Evolutionary conservation across 176 grass and related monocot genomes (phyloP).

Genomic region (Carex littledalei): DNA sequence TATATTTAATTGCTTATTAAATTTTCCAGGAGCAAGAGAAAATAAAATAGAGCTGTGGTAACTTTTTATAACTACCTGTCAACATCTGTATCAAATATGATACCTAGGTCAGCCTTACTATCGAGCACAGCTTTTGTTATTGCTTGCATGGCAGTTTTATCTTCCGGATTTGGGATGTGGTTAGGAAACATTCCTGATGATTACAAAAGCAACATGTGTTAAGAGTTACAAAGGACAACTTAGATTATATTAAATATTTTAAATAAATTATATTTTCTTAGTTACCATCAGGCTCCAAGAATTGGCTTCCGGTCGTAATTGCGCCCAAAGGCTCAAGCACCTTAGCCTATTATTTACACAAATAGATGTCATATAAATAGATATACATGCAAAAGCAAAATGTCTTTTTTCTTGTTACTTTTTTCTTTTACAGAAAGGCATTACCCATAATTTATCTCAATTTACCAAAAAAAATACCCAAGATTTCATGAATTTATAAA

Average conservation of each 20-base stretch:
- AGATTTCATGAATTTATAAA: not conserved
- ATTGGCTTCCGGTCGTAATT: slow-evolving; percentile 77
- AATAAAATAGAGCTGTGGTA: not conserved
- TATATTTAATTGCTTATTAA: not conserved
- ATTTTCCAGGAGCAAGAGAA: slow-evolving; percentile 1
- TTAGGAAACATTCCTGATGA: slow-evolving; percentile 87
- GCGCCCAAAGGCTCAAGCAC: slow-evolving; percentile 88
- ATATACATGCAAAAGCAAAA: not conserved
- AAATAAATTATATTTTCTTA: slow-evolving; percentile 10
- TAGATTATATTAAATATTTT: not conserved
- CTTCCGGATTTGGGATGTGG: slow-evolving; percentile 95
- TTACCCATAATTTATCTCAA: not conserved
- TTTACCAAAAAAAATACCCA: not conserved
- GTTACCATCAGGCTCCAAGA: slow-evolving; percentile 96
- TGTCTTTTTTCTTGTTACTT: not conserved
- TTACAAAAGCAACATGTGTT: slow-evolving; percentile 16
- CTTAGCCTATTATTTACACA: slow-evolving; percentile 48
- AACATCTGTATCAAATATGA: slow-evolving; percentile 99
- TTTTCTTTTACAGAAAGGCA: not conserved
- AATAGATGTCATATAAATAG: not conserved
- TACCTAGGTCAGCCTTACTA: slow-evolving; percentile 91
- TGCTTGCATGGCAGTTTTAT: slow-evolving; percentile 84
- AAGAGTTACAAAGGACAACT: not conserved
- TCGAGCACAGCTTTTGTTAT: slow-evolving; percentile 86
- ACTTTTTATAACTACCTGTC: slow-evolving; percentile 76